Conservation (phyloP, 2,329 filamentous ascomycete species). For the Alternaria incomplexa region DNA sequence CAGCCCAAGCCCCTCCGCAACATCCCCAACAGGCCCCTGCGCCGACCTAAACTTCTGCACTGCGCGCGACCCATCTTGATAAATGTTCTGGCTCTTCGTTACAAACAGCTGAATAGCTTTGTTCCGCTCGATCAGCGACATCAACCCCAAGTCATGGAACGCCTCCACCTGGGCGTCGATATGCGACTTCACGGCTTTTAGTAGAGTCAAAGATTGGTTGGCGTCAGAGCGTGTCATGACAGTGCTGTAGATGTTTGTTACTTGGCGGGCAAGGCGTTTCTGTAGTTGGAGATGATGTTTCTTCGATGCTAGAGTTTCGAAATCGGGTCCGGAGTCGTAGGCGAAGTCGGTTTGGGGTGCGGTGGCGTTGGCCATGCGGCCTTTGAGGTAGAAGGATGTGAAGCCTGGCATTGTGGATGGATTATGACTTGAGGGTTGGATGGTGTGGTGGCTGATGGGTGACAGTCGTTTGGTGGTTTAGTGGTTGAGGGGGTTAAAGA, state of each 20-base stretch:
- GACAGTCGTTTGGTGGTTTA: neutral
- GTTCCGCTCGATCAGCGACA: neutral
- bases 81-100: neutral
- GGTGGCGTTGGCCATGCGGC: neutral
- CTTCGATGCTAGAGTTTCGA: neutral
- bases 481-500: neutral
- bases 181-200: neutral
- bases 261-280: neutral
- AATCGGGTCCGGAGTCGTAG: neutral
- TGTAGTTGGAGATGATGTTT: neutral
- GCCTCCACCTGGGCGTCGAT: neutral
- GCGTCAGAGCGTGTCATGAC: neutral
- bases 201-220: neutral
- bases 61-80: neutral
- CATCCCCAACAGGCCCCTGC: neutral
- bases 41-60: neutral
- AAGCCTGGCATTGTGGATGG: slow-evolving; percentile 2
- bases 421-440: neutral
- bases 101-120: neutral
- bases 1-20: neutral
- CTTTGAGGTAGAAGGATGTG: neutral
- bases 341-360: neutral
- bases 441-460: neutral
- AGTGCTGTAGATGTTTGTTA: neutral
- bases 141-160: neutral